These are phyloP conservation scores for Arthrobotrys sinensis DNA, from an alignment of 2,329 filamentous ascomycete genomes.

Conservation along the genomic window DNA sequence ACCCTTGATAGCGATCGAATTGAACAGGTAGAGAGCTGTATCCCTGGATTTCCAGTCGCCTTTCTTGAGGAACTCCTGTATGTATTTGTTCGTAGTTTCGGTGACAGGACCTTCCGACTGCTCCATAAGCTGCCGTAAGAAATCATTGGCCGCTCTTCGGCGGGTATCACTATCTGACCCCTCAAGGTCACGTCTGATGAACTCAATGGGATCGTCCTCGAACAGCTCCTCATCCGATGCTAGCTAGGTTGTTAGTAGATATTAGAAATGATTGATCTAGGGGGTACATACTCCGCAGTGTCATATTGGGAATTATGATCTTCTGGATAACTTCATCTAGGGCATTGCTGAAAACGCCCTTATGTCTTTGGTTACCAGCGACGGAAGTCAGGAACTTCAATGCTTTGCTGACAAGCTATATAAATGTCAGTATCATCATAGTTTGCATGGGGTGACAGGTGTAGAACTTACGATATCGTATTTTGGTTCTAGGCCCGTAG, in stretches of 20 bases:
- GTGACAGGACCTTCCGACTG: slow-evolving; percentile 90
- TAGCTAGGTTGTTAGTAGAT: slow-evolving; percentile 27
- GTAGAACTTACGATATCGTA: slow-evolving; percentile 77
- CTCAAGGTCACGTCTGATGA: slow-evolving; percentile 93
- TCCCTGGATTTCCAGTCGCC: slow-evolving; percentile 97
- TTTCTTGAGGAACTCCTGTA: slow-evolving; percentile 81
- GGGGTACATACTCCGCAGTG: slow-evolving; percentile 73
- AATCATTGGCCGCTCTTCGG: slow-evolving; percentile 92
- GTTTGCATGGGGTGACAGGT: not conserved
- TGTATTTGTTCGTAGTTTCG: slow-evolving; percentile 86
- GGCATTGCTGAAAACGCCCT: slow-evolving; percentile 86
- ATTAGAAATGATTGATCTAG: not conserved
- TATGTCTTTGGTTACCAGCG: slow-evolving; percentile 82
- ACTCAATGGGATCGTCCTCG: slow-evolving; percentile 98
- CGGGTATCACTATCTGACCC: slow-evolving; percentile 96
- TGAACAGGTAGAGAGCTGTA: slow-evolving; percentile 96
- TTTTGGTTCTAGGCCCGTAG: slow-evolving; percentile 87
- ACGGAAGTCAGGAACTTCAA: slow-evolving; percentile 94
- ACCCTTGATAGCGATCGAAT: slow-evolving; percentile 93
- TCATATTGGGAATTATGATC: slow-evolving; percentile 93
- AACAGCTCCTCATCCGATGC: slow-evolving; percentile 97
- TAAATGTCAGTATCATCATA: not conserved
- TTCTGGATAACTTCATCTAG: slow-evolving; percentile 93
- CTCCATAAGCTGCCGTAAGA: slow-evolving; percentile 88
- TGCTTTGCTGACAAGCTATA: slow-evolving; percentile 85